Evolutionary conservation across 768 basidiomycete genomes (phyloP), one percentile per base, ranked within the genome.

Genomic region (Naganishia vishniacii): DNA sequence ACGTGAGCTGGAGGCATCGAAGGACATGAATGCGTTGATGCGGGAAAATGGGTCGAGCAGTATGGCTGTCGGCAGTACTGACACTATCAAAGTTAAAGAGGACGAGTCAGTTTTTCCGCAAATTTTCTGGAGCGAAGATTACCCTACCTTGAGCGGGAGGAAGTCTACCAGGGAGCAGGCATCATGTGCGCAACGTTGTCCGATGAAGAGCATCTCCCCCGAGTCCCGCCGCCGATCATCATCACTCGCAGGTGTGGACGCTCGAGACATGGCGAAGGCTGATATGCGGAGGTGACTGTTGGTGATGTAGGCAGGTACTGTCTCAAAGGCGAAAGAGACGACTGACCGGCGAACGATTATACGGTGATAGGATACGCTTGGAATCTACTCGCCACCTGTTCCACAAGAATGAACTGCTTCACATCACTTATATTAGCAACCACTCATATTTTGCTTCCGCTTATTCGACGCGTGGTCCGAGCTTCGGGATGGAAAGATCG

Each of bases 101-200:
- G 40, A 12, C 34, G 1, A n/a, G 23, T 63, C n/a, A 63, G 59
- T 31, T 8, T 9, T 1, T 40, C 20, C 16, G 13, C 61, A 15
- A 37, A 9, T n/a, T n/a, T n/a, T 34, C 8, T 18, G 6, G 18
- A n/a, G 26, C 9, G n/a, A 44, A 9, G 42, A 44, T 15, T 20
- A 0, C 15, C 75, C 70, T 64, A 76, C 75, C 48, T 64, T 61
- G 62, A 77, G 72, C 2, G 76, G 76, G 4, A 77, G 65, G 53
- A 77, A 77, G 58, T 77, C 76, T 37, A 74, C 67, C 12, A 77
- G 66, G 58, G 74, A 72, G 65, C 76, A 77, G 28, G 73, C 69
- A 15, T 70, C 67, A 56, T 77, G 76, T 61, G 72, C 62, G 61
- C 76, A 77, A 63, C 71, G 70, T 53, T 67, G 66, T 11, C 76